phyloP scores from a whole-genome alignment of 495 filamentous ascomycete species.

The Neurospora sp. region DNA sequence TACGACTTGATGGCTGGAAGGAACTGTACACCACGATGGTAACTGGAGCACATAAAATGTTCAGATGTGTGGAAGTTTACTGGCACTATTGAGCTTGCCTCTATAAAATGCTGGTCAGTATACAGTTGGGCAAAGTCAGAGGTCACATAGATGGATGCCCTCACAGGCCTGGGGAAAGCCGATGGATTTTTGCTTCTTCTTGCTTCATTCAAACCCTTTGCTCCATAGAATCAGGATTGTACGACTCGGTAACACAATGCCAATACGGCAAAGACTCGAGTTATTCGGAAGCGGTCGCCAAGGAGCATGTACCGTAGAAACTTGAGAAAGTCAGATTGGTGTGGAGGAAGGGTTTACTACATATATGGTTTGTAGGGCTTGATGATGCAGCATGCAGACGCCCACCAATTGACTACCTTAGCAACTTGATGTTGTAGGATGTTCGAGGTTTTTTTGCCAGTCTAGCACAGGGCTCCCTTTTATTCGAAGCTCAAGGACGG shows the following conservation, averaged over 20 bases:
- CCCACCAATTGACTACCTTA: not conserved
- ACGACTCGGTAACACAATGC: not conserved
- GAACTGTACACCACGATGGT: not conserved
- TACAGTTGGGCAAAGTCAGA: not conserved
- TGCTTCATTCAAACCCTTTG: not conserved
- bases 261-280: not conserved
- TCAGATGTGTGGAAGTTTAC: not conserved
- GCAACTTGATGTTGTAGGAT: not conserved
- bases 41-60: not conserved
- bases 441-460: not conserved
- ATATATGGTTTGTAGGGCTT: not conserved
- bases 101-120: not conserved
- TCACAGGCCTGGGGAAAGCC: not conserved
- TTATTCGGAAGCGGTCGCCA: not conserved
- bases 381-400: not conserved
- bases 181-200: not conserved
- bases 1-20: not conserved
- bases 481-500: not conserved
- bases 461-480: not conserved
- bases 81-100: not conserved
- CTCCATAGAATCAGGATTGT: not conserved
- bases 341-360: not conserved
- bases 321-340: not conserved
- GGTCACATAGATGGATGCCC: not conserved
- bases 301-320: not conserved